phyloP scores from a whole-genome alignment of 2,329 filamentous ascomycete species.

The Pleomassaria siparia region DNA sequence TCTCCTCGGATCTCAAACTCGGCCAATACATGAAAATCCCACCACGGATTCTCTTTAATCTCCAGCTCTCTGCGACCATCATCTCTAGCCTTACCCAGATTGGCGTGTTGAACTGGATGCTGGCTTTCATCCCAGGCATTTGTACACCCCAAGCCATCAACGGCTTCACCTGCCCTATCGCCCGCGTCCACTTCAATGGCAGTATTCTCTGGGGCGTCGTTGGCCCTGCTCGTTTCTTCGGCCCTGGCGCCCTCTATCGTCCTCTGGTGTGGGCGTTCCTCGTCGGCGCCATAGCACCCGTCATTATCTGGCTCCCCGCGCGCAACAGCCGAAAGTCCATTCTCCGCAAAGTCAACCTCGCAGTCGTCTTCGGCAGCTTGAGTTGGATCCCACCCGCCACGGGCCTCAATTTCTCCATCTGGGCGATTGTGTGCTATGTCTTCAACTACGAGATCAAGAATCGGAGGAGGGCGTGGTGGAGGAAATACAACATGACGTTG shows the following conservation, averaged over 20 bases:
- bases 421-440: conserved; percentile 80
- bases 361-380: conserved; percentile 79
- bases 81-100: conserved; percentile 82
- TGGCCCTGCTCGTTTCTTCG: conserved; percentile 80
- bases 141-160: conserved; percentile 81
- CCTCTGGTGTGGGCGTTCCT: conserved; percentile 80
- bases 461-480: conserved; percentile 76
- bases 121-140: conserved; percentile 71
- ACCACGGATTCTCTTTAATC: conserved; percentile 74
- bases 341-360: conserved; percentile 76
- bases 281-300: conserved; percentile 71
- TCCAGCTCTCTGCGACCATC: conserved; percentile 74
- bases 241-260: conserved; percentile 71
- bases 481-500: conserved; percentile 87
- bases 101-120: conserved; percentile 87
- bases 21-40: conserved; percentile 89
- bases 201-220: conserved; percentile 89
- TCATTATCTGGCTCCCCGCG: conserved; percentile 72
- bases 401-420: conserved; percentile 84
- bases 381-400: conserved; percentile 83
- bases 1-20: conserved; percentile 82
- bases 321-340: conserved; percentile 60
- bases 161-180: conserved; percentile 84
- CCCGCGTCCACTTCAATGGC: conserved; percentile 86
- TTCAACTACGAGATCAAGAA: conserved; percentile 79